Conservation (phyloP, 805 yeast species). For the Starmerella potacharoeniae region DNA sequence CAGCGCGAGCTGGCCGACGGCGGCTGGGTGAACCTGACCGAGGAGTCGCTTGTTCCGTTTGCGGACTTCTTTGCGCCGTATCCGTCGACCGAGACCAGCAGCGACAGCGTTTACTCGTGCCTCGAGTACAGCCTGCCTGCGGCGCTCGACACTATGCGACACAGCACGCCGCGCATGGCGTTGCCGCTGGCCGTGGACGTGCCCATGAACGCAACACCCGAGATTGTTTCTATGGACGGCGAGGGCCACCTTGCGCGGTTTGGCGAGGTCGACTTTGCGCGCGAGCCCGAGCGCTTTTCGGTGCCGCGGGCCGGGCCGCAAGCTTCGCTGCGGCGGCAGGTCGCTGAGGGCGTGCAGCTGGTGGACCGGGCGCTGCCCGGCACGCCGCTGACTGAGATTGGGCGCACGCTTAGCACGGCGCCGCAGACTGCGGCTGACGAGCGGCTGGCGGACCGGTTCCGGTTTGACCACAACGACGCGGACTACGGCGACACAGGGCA, state of each 20-base stretch:
- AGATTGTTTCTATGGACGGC: background rate
- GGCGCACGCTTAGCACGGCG: constrained; percentile 23
- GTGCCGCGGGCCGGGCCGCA: constrained; percentile 8
- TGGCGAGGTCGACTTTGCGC: constrained; percentile 14
- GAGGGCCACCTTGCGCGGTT: background rate
- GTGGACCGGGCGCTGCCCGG: constrained; percentile 8
- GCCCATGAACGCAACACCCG: constrained; percentile 2
- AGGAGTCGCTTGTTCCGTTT: constrained; percentile 73
- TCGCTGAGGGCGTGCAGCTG: constrained; percentile 1
- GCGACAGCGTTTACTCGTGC: constrained; percentile 5
- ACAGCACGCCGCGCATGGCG: background rate
- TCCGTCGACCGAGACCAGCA: constrained; percentile 26
- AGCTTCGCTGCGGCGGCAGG: constrained; percentile 6
- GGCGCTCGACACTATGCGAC: background rate
- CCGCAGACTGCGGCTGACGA: constrained; percentile 14
- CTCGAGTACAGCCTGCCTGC: constrained; percentile 2
- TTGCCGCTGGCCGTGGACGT: constrained; percentile 1
- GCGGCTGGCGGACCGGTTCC: constrained; percentile 53
- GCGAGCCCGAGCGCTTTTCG: constrained; percentile 9
- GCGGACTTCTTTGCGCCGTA: constrained; percentile 50
- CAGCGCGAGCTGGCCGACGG: constrained; percentile 47
- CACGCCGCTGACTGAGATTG: constrained; percentile 4
- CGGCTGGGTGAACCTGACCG: constrained; percentile 75
- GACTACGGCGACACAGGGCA: background rate
- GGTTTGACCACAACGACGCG: constrained; percentile 36